phyloP scores from a whole-genome alignment of 208 protist species.

The Wallacemonas rigidus region DNA sequence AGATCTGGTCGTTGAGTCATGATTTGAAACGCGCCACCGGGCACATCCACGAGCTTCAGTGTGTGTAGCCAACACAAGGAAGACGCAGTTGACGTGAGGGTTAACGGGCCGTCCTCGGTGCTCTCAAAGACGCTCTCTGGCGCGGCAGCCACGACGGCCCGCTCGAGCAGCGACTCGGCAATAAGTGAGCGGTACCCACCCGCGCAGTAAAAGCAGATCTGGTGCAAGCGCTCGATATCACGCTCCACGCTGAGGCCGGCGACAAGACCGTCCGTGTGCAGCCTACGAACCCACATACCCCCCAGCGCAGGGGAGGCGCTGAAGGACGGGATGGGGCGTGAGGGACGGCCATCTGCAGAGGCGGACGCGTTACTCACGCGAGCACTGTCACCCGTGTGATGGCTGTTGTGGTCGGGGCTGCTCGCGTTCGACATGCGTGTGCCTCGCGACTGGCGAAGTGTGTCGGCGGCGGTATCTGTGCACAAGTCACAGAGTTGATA shows the following conservation, averaged over 20 bases:
- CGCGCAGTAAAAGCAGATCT: slow-evolving; percentile 75
- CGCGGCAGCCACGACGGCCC: slow-evolving; percentile 48
- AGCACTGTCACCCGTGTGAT: no score
- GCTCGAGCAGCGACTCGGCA: slow-evolving; percentile 59
- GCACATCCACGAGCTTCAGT: slow-evolving; percentile 52
- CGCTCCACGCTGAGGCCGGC: slow-evolving; percentile 24
- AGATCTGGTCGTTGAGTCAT: slow-evolving; percentile 84
- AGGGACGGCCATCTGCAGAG: background rate
- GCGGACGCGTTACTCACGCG: background rate
- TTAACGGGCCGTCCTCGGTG: slow-evolving; percentile 4
- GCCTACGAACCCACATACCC: slow-evolving; percentile 27
- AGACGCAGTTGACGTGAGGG: background rate
- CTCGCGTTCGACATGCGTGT: background rate
- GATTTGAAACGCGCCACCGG: slow-evolving; percentile 74
- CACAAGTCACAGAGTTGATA: slow-evolving; percentile 64
- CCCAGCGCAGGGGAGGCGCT: slow-evolving; percentile 35
- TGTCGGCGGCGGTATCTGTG: slow-evolving; percentile 43
- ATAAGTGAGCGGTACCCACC: slow-evolving; percentile 83
- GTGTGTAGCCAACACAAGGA: slow-evolving; percentile 14
- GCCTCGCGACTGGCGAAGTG: slow-evolving; percentile 2
- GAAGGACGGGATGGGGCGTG: background rate
- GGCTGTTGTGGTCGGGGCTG: no score
- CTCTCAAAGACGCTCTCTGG: slow-evolving; percentile 12
- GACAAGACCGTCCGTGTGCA: slow-evolving; percentile 41
- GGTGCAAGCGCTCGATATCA: slow-evolving; percentile 25